Base-by-base conservation (phyloP, 176 grass and related monocot genomes). In the Oryza punctata region DNA sequence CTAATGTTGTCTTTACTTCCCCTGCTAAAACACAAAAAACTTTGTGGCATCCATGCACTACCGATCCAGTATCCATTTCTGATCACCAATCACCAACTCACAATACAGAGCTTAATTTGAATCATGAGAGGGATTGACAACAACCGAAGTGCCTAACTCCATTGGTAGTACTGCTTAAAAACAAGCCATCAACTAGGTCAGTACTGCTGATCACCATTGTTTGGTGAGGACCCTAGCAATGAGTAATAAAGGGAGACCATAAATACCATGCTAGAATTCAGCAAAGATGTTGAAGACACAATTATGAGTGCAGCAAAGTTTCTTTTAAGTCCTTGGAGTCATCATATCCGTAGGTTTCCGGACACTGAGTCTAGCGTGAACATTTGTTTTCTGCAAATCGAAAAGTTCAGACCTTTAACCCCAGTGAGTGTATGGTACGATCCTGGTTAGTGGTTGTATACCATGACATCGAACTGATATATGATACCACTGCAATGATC, bases 221-320 rank as follows among this genome's bases (percentile, higher is more conserved):
- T 46, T 6, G 70, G 18, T 49, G 68, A 65, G 52, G 44, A n/a
- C 11, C 25, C 19, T 69, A 61, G 25, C 33, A 24, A 76, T 21
- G 30, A 23, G 6, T 54, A 54, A 54, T 18, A 75, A 76, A 40
- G 59, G 14, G 37, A 25, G 21, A 4, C 16, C 52, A 69, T 76
- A 21, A 32, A 74, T 75, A 41, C 37, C 14, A 57, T 72, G 67
- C n/a, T 27, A 64, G 50, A 54, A 2, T n/a, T 84, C 29, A 29
- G 25, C 64, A 61, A 60, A 21, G 47, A 44, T 29, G 60, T 35
- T 59, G 78, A 60, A 25, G 78, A 60, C 77, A 67, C 44, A 35
- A 75, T 61, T 13, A 82, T 82, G 85, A 28, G 10, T 25, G 37
- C 78, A 38, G 12, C 10, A 69, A 70, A 82, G 49, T 43, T 45